Evolutionary conservation across 2,329 filamentous ascomycete genomes (phyloP), one percentile per base, ranked within the genome.

Genomic region (Aplosporella prunicola): DNA sequence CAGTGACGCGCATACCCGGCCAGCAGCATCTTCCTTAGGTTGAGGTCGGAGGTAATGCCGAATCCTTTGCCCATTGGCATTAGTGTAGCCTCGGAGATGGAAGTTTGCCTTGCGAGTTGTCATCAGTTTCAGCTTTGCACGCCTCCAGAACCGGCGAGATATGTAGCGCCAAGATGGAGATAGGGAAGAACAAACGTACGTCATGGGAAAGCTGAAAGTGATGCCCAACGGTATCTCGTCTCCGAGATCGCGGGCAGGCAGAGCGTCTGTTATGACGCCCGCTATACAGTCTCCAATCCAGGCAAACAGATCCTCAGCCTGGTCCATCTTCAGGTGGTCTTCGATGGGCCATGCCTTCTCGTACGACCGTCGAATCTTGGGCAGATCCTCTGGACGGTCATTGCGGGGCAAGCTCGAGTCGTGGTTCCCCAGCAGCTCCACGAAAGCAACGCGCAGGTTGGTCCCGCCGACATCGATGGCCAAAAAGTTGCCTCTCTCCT

Each of bases 211-310:
- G 51, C 76, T 80, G 52, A 82, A 82, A 2, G 78, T 79, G 20
- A 83, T 75, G 9, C 79, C 79, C 47, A 82, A 65, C 5, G 74
- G 67, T n/a, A 82, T 57, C 35, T 69, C 64, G 18, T 63, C 56
- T 2, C 52, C 53, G 31, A 58, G 45, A 23, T 55, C 50, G 41
- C 69, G 62, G 10, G 52, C 49, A 4, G 63, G 50, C 43, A 69
- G 66, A 6, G 72, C 76, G 43, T 78, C 71, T 20, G 62, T 64
- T 11, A 89, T 77, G 3, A 88, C 81, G 43, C 80, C 69, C 10
- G 80, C 80, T 47, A 91, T 84, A 50, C 80, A 82, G 48, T 73
- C 67, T 17, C 83, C 84, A 46, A 91, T 84, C 83, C 83, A 91
- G n/a, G 70, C 61, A 56, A 91, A 91, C 2, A 89, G 64, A 40